A percentile compares a stretch with the other conserved stretches of the same genome.
phyloP scores from a whole-genome alignment of 305 asterid species.

The Ilex paraguariensis region DNA sequence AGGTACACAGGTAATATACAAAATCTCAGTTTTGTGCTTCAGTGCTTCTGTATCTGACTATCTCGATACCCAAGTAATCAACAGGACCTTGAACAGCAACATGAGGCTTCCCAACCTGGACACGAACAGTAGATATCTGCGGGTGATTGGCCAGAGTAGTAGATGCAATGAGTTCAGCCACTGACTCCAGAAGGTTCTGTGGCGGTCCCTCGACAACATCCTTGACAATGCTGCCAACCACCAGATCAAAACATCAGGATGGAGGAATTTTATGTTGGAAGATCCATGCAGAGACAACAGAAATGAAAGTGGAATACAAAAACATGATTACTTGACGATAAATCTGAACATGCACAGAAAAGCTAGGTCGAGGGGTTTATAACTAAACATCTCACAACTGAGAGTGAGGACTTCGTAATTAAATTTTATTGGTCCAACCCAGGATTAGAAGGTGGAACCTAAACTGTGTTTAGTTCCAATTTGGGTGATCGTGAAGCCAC shows the following conservation, averaged over 20 bases:
- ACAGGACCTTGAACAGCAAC: slow-evolving; percentile 77
- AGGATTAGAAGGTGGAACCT: too few species aligned
- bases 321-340: too few species aligned
- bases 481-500: too few species aligned
- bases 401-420: too few species aligned
- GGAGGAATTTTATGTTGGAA: background rate
- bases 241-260: background rate
- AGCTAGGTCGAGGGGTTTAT: too few species aligned
- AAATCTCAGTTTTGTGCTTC: slow-evolving; percentile 18
- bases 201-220: slow-evolving; percentile 72
- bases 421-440: too few species aligned
- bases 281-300: too few species aligned
- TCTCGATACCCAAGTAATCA: slow-evolving; percentile 87
- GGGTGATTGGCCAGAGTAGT: slow-evolving; percentile 42
- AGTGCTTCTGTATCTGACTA: slow-evolving; percentile 38
- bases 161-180: slow-evolving; percentile 63
- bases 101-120: slow-evolving; percentile 85
- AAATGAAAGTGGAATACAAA: too few species aligned
- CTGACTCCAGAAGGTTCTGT: slow-evolving; percentile 73
- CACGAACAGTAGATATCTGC: slow-evolving; percentile 56
- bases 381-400: too few species aligned
- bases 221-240: slow-evolving; percentile 54
- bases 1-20: background rate
- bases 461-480: too few species aligned
- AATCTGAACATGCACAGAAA: too few species aligned